Evolutionary conservation across 768 basidiomycete genomes (phyloP), one percentile per base, ranked within the genome.

Genomic region (Sporobolomyces roseus): DNA sequence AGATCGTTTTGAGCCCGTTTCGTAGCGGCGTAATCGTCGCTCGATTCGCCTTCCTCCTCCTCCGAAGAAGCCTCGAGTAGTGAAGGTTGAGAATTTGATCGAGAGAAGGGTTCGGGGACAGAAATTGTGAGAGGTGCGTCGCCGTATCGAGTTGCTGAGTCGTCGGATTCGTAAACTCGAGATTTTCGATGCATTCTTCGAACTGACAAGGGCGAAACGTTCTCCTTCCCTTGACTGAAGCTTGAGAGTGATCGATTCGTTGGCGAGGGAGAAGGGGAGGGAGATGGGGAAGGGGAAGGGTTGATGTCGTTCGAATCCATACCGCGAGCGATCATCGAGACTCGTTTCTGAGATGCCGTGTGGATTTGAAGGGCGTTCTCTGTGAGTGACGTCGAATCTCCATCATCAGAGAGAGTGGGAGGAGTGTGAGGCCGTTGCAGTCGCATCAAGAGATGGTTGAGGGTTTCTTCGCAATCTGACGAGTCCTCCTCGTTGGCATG

Each of bases 361-460:
- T 71, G 69, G 27, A 66, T 38, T 43, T 66, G 64, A 25, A 71
- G 61, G 0, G 65, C 61, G 50, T 53, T 49, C 43, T 48, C 30
- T 4, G 69, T 71, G 19, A 71, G 55, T 14, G 55, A 17, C 10
- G n/a, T 41, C 12, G 52, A 17, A 12, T 43, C 33, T 7, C 35
- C 16, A 1, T 21, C 36, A 25, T 27, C 58, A 23, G 38, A 8
- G 21, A 41, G 38, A 41, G n/a, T n/a, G n/a, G 70, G 70, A 33
- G 70, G 70, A 3, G 70, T 71, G 27, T 67, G 70, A n/a, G 70
- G 70, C 16, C 63, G 70, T 38, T 64, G 61, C 13, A 71, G 63
- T 29, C 66, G 61, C 62, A 71, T 51, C 36, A 71, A 49, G 65
- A 71, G 61, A 38, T 61, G 52, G 51, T 71, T 63, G 10, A 71